Conservation (phyloP, 306 rosid species). For the Potentilla sterilis region DNA sequence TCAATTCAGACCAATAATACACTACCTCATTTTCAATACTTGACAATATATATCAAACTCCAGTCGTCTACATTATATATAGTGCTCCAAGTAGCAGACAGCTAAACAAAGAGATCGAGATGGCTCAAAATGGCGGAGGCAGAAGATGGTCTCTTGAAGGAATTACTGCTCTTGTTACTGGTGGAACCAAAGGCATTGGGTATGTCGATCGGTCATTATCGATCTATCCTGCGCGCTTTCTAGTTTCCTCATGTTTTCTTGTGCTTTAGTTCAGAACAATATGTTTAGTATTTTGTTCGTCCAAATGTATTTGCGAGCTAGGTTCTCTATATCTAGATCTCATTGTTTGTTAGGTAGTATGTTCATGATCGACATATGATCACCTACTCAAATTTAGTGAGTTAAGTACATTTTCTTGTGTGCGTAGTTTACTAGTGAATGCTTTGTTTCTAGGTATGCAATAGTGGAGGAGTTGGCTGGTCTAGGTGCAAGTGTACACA, state of each 20-base stretch:
- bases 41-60: too few relatives aligned
- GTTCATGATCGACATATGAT: too few relatives aligned
- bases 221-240: not conserved
- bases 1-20: too few relatives aligned
- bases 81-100: too few relatives aligned
- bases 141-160: slow-evolving; percentile 44
- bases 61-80: too few relatives aligned
- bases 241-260: not conserved
- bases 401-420: not conserved
- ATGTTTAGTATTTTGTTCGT: too few relatives aligned
- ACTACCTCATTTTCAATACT: too few relatives aligned
- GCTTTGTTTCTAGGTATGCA: not conserved
- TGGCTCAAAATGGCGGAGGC: not conserved
- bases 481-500: slow-evolving; percentile 8
- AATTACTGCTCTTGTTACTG: slow-evolving; percentile 45
- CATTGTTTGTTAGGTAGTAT: too few relatives aligned
- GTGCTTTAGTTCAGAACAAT: too few relatives aligned
- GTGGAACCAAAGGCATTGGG: slow-evolving; percentile 54
- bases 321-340: too few relatives aligned
- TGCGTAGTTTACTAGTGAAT: not conserved
- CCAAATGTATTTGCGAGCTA: too few relatives aligned
- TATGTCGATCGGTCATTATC: not conserved
- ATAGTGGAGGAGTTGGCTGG: slow-evolving; percentile 21
- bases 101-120: not conserved
- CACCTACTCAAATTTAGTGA: not conserved